These are phyloP conservation scores for Alternaria consortialis DNA, from an alignment of 2,329 filamentous ascomycete genomes.

Conservation along the genomic window DNA sequence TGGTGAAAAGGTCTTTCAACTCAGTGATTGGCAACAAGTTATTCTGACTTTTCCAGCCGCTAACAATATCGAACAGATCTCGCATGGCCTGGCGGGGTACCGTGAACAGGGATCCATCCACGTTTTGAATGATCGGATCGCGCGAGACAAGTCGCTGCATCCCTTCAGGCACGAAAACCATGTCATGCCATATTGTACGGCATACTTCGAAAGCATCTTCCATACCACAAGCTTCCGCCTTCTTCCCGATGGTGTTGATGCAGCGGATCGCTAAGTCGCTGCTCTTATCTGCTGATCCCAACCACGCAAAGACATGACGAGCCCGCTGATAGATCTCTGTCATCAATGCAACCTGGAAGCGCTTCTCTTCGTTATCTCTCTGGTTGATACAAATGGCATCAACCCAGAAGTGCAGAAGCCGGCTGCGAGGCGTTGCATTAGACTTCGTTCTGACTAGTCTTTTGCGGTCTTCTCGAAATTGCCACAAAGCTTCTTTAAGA, in stretches of 20 bases:
- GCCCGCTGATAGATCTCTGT: slow-evolving; percentile 16
- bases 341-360: slow-evolving; percentile 25
- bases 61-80: background rate
- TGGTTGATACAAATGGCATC: background rate
- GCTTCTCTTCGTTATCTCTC: slow-evolving; percentile 13
- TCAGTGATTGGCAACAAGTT: background rate
- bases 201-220: background rate
- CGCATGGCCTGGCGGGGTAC: background rate
- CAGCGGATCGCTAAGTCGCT: background rate
- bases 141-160: too few species aligned
- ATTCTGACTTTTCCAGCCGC: background rate
- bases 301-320: slow-evolving; percentile 16
- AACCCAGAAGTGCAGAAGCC: background rate
- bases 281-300: slow-evolving; percentile 11
- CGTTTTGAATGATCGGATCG: background rate
- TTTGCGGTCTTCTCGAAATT: slow-evolving; percentile 1
- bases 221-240: background rate
- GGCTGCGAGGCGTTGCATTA: background rate
- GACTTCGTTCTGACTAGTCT: background rate
- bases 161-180: background rate
- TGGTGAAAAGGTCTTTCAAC: slow-evolving; percentile 12
- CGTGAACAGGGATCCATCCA: background rate
- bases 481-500: background rate
- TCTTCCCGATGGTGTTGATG: background rate
- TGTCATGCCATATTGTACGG: background rate